Evolutionary conservation across 2,329 filamentous ascomycete species (phyloP), one percentile per base, ranked within the genome.

Genomic region (Colletotrichum plurivorum): DNA sequence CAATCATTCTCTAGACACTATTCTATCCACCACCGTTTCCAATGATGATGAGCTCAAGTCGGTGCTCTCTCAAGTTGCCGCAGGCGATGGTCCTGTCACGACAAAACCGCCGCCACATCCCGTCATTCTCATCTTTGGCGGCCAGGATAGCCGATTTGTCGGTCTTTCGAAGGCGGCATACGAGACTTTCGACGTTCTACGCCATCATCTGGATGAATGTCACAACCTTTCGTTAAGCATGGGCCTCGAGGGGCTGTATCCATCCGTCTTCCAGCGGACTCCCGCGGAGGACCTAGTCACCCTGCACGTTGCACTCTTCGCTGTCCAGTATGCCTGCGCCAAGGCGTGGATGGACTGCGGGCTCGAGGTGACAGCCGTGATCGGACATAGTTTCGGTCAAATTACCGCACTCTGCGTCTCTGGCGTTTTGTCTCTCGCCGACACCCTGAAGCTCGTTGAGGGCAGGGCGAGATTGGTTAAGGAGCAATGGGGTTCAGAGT

Each of bases 301-400:
- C 0, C 72, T 84, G 1, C 83, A 85, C 18, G 74, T 75, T 5
- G 73, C 83, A 2, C 18, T 61, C 1, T 66, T 66, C 31, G 56
- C 56, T 5, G 15, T 66, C 4, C 63, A 66, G 27, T 66, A 66
- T 12, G 27, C 56, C 1, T 66, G 25, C 2, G 56, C 63, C 4
- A 48, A 22, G 9, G 39, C 56, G 1, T 66, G 63, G 63, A 66
- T 61, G 2, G 56, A 49, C 27, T 61, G 63, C 8, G 63, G 63
- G 5, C 56, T 66, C 5, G 27, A 45, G 20, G 58, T 61, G 1
- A 31, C 25, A 8, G 56, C 56, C 15, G 63, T 55, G 8, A 10
- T 66, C 9, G 80, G 80, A 0, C 80, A 81, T 63, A 80, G 78
- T 70, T 78, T 82, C 63, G 80, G 80, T 7, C 74, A 82, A 57